phyloP scores from a whole-genome alignment of 768 basidiomycete species.

The Lentinus brumalis region DNA sequence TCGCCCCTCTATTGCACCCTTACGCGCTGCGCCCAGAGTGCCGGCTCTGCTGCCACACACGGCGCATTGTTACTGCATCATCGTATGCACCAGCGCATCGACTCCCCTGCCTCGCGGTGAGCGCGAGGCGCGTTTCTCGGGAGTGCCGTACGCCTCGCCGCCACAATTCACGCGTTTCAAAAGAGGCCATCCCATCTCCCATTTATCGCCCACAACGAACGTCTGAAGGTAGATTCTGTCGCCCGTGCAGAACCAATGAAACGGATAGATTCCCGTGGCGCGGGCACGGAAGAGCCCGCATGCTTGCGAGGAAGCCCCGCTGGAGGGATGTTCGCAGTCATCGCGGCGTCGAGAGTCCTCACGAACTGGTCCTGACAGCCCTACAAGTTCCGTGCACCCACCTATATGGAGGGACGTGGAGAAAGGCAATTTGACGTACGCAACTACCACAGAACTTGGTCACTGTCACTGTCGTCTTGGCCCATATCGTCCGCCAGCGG shows the following conservation, averaged over 20 bases:
- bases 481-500: background rate
- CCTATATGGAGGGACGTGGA: background rate
- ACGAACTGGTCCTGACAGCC: constrained; percentile 7
- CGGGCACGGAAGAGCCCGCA: background rate
- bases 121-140: constrained; percentile 5
- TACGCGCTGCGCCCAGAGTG: constrained; percentile 2
- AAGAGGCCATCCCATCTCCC: constrained; percentile 14
- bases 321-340: background rate
- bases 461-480: background rate
- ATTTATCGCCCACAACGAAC: constrained; percentile 17
- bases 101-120: constrained; percentile 7
- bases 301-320: background rate
- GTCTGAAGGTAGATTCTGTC: background rate
- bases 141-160: constrained; percentile 3
- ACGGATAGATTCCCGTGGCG: background rate
- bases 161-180: constrained; percentile 11
- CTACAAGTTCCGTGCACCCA: constrained; percentile 11
- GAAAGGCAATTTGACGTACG: constrained; percentile 8
- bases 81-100: background rate
- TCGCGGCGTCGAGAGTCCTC: background rate
- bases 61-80: background rate
- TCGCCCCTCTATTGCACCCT: background rate
- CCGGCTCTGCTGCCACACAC: constrained; percentile 1
- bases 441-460: too few relatives aligned
- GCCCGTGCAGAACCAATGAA: background rate